Evolutionary conservation across 306 rosid genomes (phyloP).

Genomic region (Cucumis sativus): Cucumber_9930_V3 NC_026660.2:15411501-15412000

Average conservation of each 20-base stretch:
- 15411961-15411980: background rate
- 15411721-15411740: conserved; percentile 73
- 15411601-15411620: background rate
- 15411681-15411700: background rate
- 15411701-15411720: conserved; percentile 61
- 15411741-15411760: conserved; percentile 62
- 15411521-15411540: conserved; percentile 33
- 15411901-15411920: background rate
- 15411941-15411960: background rate
- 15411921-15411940: background rate
- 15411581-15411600: background rate
- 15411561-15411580: background rate
- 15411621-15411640: background rate
- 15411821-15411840: conserved; percentile 61
- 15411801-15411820: conserved; percentile 63
- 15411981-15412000: background rate
- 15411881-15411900: background rate
- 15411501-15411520: conserved; percentile 68
- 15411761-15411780: conserved; percentile 92
- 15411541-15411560: background rate
- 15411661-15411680: background rate
- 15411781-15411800: conserved; percentile 89
- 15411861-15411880: background rate
- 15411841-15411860: conserved; percentile 14
- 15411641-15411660: background rate